Conservation (phyloP, 2,329 filamentous ascomycete species). For the Hortaea sp. region DNA sequence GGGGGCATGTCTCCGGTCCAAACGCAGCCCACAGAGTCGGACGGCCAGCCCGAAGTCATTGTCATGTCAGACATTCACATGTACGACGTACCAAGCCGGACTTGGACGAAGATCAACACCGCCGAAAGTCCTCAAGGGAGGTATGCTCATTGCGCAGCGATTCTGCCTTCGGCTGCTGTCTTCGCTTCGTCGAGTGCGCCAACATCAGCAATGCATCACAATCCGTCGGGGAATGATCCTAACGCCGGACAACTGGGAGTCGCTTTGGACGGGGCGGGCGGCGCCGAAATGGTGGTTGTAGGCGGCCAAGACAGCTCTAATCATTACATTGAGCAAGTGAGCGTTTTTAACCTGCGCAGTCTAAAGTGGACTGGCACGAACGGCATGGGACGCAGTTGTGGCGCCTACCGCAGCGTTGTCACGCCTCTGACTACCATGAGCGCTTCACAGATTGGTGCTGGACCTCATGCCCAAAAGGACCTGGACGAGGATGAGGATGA, state of each 20-base stretch:
- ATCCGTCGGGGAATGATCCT: constrained; percentile 68
- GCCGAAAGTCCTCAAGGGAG: constrained; percentile 80
- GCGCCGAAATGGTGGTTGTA: constrained; percentile 94
- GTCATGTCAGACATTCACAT: constrained; percentile 99
- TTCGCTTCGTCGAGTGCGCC: constrained; percentile 81
- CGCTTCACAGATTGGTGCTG: constrained; percentile 55
- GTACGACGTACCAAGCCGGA: constrained; percentile 72
- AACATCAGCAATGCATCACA: constrained; percentile 79
- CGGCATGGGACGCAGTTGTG: constrained; percentile 79
- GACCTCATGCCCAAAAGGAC: constrained; percentile 33
- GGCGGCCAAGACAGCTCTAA: constrained; percentile 96
- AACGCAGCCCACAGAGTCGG: constrained; percentile 50
- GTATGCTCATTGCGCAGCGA: constrained; percentile 92
- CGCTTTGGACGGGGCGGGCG: constrained; percentile 79
- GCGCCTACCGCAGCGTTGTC: constrained; percentile 91
- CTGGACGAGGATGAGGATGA: constrained; percentile 29
- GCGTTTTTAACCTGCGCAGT: constrained; percentile 91
- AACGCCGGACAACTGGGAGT: constrained; percentile 84
- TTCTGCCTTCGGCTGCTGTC: constrained; percentile 75
- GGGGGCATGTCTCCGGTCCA: constrained; percentile 82
- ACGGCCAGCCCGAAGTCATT: constrained; percentile 51
- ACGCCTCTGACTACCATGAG: constrained; percentile 64
- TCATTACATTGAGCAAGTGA: constrained; percentile 98
- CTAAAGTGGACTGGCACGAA: constrained; percentile 92
- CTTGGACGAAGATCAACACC: constrained; percentile 69